Evolutionary conservation across 164 flowering plant species (phyloP).

Genomic region (Stephania yunnanensis): DNA sequence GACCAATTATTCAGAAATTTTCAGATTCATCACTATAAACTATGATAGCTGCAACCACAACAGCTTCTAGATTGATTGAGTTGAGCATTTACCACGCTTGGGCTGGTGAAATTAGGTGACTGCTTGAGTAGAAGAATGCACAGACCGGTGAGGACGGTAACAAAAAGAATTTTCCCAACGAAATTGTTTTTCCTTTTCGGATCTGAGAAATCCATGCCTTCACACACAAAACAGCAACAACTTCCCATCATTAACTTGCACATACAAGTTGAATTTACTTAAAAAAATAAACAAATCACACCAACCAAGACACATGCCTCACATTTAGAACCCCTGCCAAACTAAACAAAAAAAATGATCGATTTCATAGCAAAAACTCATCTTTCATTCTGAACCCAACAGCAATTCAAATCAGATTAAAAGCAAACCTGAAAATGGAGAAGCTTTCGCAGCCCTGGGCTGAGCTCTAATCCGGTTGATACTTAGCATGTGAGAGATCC

Average conservation of each 20-base stretch:
- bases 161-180: conserved; percentile 67
- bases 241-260: not conserved
- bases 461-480: conserved; percentile 22
- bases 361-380: not conserved
- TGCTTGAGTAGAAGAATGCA: conserved; percentile 71
- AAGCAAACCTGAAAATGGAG: conserved; percentile 21
- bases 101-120: conserved; percentile 51
- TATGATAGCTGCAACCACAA: not conserved
- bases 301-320: not conserved
- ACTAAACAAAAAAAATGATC: not conserved
- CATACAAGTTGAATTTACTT: not conserved
- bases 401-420: not conserved
- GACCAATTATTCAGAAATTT: not conserved
- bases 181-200: conserved; percentile 60
- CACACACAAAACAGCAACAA: conserved; percentile 12
- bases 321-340: not conserved
- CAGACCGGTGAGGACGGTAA: conserved; percentile 52
- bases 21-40: not conserved
- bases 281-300: not conserved
- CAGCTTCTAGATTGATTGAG: not conserved
- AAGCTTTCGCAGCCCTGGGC: conserved; percentile 27
- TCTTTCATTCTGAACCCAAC: not conserved
- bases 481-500: conserved; percentile 22
- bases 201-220: conserved; percentile 79
- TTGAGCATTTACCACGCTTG: conserved; percentile 45